Evolutionary conservation across 2,329 filamentous ascomycete genomes (phyloP), one percentile per base, ranked within the genome.

Genomic region (Cladophialophora immunda): DNA sequence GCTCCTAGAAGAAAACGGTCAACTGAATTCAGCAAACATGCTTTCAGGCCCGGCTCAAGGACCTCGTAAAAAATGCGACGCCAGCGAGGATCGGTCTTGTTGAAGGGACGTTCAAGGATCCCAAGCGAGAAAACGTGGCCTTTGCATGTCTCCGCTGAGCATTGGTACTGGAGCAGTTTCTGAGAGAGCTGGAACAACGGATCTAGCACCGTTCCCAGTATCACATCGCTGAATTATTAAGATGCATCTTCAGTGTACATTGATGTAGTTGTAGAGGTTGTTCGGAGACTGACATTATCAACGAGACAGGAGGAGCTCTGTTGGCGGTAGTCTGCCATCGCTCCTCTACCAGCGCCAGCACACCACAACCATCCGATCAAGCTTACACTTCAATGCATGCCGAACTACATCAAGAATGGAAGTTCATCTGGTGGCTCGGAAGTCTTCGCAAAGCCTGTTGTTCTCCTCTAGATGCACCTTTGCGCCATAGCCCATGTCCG

Each of bases 401-500:
- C 45, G 9, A 50, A 9, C 45, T 50, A 50, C 19, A 15, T 50
- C 45, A 50, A 25, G 15, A 13, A 13, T 2, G 8, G 19, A 7
- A 15, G 6, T 19, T 45, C 32, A 8, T 25, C 11, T 27, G 3
- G 17, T 25, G 45, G 22, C 19, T 25, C 8, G 7, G 11, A 8
- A 25, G 22, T 22, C 45, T 27, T 50, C n/a, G 38, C 38, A 25
- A 50, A 50, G 11, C 45, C 19, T 50, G 45, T 50, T 50, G 45
- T 50, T 50, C 22, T 25, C 45, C 22, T 62, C 53, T 66, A 58
- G 22, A 61, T 62, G 64, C 58, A 58, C 53, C 38, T 58, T 30
- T 62, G 64, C 58, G 62, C 62, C 62, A 36, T 59, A 19, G 27
- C 62, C 56, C 47, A 11, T 27, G 9, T 25, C 45, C 45, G 45